Evolutionary conservation across 352 stramenopile genomes (phyloP).

Genomic region (Globisporangium orthogonon): DNA sequence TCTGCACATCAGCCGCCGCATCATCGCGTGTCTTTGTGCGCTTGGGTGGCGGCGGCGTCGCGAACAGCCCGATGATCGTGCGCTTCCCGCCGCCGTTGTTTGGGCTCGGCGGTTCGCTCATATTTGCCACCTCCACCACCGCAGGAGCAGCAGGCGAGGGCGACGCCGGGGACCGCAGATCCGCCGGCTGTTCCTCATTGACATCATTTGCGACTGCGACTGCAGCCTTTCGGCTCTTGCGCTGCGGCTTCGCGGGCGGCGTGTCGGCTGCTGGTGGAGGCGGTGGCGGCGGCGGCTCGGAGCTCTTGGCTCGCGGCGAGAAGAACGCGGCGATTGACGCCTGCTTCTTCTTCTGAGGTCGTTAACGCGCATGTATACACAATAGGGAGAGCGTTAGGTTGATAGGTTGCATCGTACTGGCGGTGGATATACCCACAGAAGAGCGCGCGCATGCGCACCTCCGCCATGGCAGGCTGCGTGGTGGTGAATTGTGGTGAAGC

Average conservation of each 20-base stretch:
- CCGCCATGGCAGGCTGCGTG: no score
- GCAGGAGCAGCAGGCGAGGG: no score
- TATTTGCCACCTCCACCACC: neutral
- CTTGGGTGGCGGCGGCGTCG: conserved; percentile 14
- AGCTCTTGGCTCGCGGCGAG: conserved; percentile 39
- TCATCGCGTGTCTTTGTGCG: neutral
- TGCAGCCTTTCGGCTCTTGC: conserved; percentile 13
- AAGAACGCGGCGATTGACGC: conserved; percentile 77
- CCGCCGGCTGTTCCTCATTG: neutral
- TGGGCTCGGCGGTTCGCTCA: neutral
- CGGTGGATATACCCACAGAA: neutral
- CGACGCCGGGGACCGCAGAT: neutral
- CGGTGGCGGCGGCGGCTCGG: neutral
- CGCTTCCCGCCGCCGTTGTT: neutral
- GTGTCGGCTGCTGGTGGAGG: neutral
- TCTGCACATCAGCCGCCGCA: neutral
- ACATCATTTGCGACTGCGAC: conserved; percentile 5
- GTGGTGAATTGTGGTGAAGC: no score
- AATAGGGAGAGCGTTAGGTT: neutral
- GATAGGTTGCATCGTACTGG: neutral
- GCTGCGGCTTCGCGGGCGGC: conserved; percentile 1
- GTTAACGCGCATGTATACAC: neutral
- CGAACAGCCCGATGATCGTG: conserved; percentile 9
- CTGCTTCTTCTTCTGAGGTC: conserved; percentile 59
- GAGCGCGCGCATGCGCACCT: no score